Evolutionary conservation across 2,329 filamentous ascomycete genomes (phyloP), one percentile per base, ranked within the genome.

Genomic region (Acephala macrosclerotiorum): DNA sequence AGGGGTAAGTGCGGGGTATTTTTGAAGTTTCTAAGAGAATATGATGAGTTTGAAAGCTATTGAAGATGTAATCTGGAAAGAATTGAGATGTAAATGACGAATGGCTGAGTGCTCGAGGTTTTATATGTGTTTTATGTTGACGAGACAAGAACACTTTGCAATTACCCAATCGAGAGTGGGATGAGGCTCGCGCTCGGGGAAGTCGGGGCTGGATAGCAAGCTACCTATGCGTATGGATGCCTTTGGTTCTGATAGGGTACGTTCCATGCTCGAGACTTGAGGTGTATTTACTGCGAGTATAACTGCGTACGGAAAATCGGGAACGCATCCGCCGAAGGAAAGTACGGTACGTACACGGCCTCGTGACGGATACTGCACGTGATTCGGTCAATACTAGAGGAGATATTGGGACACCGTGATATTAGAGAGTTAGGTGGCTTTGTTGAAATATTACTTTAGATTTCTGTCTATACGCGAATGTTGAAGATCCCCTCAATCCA

Each of bases 91-190:
- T n/a, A n/a, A n/a, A n/a, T n/a, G n/a, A n/a, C n/a, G n/a, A n/a
- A n/a, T n/a, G n/a, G n/a, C n/a, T n/a, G n/a, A n/a, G n/a, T n/a
- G n/a, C n/a, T n/a, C n/a, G n/a, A 33, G 29, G 29, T 33, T 33
- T 33, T 4, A 9, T 33, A n/a, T 33, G 4, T 33, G 29, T 33
- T 9, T 5, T 33, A 5, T 33, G 9, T 33, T 33, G 29, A 33
- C 29, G 9, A 9, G 29, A 33, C 29, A 33, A 9, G 29, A 9
- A 33, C 29, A 33, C 4, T 14, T 42, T 22, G 45, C 9, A 7
- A 8, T 49, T 25, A 22, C 20, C 45, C 45, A 49, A 49, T 38
- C 2, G 26, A 55, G 25, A 55, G 51, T 55, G 51, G 51, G 51
- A 25, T 55, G 26, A n/a, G 25, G 51, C 5, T 53, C 2, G 12